phyloP scores from a whole-genome alignment of 148 eudicot genomes.

The Diospyros lotus region DNA sequence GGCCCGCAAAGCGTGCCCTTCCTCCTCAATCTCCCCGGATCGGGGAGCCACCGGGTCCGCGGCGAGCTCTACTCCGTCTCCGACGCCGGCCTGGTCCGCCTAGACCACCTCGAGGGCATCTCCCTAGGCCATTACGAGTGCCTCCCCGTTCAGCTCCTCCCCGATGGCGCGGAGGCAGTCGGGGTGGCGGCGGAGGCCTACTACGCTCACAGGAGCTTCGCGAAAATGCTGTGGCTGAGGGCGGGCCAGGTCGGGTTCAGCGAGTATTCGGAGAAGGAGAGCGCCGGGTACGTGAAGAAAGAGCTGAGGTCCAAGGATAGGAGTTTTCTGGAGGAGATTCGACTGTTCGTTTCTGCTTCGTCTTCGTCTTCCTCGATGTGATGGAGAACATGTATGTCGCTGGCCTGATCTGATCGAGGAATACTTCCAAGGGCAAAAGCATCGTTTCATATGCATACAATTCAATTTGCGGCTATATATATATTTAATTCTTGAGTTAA shows the following conservation, averaged over 20 bases:
- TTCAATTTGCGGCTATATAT: too few relatives aligned
- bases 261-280: conserved; percentile 27
- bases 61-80: conserved; percentile 74
- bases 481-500: too few relatives aligned
- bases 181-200: conserved; percentile 58
- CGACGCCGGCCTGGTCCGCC: conserved; percentile 26
- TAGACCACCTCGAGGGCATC: conserved; percentile 65
- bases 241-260: conserved; percentile 33
- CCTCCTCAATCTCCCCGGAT: conserved; percentile 52
- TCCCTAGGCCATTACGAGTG: conserved; percentile 56
- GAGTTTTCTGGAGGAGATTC: conserved; percentile 39
- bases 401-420: too few relatives aligned
- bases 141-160: conserved; percentile 35
- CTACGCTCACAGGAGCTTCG: conserved; percentile 52
- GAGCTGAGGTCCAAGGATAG: conserved; percentile 28
- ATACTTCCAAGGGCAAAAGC: too few relatives aligned
- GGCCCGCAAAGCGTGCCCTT: conserved; percentile 75
- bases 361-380: background rate
- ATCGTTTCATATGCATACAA: too few relatives aligned
- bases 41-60: conserved; percentile 42
- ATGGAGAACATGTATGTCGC: background rate
- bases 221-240: conserved; percentile 55
- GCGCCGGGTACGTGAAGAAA: conserved; percentile 33
- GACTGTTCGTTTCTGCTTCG: conserved; percentile 10
- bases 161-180: conserved; percentile 9